phyloP scores from a whole-genome alignment of 495 filamentous ascomycete species.

The Glarea lozoyensis region DNA sequence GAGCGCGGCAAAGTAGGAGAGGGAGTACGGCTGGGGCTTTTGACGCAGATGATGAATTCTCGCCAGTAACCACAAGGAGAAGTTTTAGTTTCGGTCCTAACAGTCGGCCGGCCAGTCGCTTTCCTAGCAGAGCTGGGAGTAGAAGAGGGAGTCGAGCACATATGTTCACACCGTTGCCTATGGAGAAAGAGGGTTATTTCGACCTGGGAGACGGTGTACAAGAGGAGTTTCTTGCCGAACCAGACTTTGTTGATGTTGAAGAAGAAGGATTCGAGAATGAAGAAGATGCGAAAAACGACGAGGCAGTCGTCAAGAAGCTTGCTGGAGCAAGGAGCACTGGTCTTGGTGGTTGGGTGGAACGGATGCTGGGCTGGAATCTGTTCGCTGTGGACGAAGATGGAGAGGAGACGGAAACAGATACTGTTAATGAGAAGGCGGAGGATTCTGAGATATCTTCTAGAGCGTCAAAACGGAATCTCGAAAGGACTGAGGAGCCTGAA shows the following conservation, averaged over 20 bases:
- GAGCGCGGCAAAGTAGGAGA: slow-evolving; percentile 15
- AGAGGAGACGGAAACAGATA: slow-evolving; percentile 29
- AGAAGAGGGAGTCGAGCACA: slow-evolving; percentile 31
- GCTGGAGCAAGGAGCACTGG: slow-evolving; percentile 54
- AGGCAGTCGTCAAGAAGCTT: slow-evolving; percentile 44
- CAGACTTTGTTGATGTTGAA: slow-evolving; percentile 52
- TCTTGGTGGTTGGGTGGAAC: slow-evolving; percentile 68
- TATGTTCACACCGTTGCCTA: slow-evolving; percentile 18
- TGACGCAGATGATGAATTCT: slow-evolving; percentile 29
- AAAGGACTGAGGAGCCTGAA: slow-evolving; percentile 13
- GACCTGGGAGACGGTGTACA: slow-evolving; percentile 15
- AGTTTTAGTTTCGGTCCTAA: slow-evolving; percentile 19
- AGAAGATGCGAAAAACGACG: slow-evolving; percentile 31
- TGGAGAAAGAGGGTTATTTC: slow-evolving; percentile 37
- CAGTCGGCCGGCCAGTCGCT: slow-evolving; percentile 19
- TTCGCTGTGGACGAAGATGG: slow-evolving; percentile 66
- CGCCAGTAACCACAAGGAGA: slow-evolving; percentile 23
- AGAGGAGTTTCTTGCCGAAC: slow-evolving; percentile 34
- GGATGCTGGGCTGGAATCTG: slow-evolving; percentile 64
- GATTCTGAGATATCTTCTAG: slow-evolving; percentile 25
- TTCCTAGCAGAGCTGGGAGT: slow-evolving; percentile 35
- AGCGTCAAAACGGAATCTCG: slow-evolving; percentile 21
- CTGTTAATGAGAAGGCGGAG: slow-evolving; percentile 29
- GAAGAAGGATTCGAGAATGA: slow-evolving; percentile 27
- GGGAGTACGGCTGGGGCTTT: slow-evolving; percentile 12